phyloP scores from a whole-genome alignment of 352 stramenopile species.

The Phytophthora quininea region DNA sequence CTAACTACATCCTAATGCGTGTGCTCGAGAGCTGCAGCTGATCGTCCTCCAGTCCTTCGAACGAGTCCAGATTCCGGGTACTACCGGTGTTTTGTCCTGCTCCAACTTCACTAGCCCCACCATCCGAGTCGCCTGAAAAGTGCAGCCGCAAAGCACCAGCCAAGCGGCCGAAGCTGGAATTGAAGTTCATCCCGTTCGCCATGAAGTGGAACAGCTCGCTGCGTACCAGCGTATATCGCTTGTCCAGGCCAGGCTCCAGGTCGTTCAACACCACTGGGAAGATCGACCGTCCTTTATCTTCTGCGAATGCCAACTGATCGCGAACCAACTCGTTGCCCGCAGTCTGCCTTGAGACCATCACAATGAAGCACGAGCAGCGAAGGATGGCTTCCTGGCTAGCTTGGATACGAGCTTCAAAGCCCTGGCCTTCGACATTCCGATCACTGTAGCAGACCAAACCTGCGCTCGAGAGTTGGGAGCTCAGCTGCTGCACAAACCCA shows the following conservation, averaged over 20 bases:
- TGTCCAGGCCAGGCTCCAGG: conserved; percentile 63
- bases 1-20: conserved; percentile 25
- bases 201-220: conserved; percentile 80
- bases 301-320: conserved; percentile 76
- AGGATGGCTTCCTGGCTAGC: conserved; percentile 63
- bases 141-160: not conserved
- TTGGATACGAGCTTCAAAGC: conserved; percentile 23
- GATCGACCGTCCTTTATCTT: conserved; percentile 78
- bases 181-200: conserved; percentile 53
- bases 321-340: conserved; percentile 67
- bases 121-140: conserved; percentile 4
- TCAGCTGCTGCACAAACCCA: conserved; percentile 12
- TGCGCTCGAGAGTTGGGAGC: conserved; percentile 1
- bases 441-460: conserved; percentile 23
- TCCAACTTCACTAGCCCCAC: not conserved
- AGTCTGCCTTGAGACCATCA: conserved; percentile 67
- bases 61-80: conserved; percentile 17
- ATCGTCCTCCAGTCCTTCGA: conserved; percentile 18
- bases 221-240: conserved; percentile 71
- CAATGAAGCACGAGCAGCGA: conserved; percentile 68
- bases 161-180: conserved; percentile 45
- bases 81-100: conserved; percentile 11
- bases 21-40: conserved; percentile 18
- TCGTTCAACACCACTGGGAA: conserved; percentile 80
- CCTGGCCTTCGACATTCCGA: conserved; percentile 15